Percentiles rank a stretch among this genome's conserved stretches.
These are phyloP conservation scores for Penicillium freii DNA, from an alignment of 2,329 filamentous ascomycete species.

Conservation along the genomic window DNA sequence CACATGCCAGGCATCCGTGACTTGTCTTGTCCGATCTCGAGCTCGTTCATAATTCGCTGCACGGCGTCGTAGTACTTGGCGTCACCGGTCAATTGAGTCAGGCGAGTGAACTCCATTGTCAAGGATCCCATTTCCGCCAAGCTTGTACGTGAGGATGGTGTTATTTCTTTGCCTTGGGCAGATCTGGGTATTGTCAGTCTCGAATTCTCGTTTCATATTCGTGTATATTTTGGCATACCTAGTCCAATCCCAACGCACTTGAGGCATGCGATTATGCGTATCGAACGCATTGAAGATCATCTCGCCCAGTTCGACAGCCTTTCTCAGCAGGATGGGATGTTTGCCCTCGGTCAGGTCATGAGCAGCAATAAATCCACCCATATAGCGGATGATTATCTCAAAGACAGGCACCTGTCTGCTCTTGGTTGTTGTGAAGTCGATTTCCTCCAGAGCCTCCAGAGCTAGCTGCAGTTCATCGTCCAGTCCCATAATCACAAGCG, in stretches of 20 bases:
- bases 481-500: slow-evolving; percentile 80
- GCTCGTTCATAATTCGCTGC: slow-evolving; percentile 74
- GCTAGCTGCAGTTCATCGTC: slow-evolving; percentile 77
- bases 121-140: slow-evolving; percentile 73
- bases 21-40: slow-evolving; percentile 69
- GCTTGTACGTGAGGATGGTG: slow-evolving; percentile 61
- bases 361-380: slow-evolving; percentile 80
- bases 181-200: slow-evolving; percentile 40
- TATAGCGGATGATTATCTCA: slow-evolving; percentile 86
- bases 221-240: slow-evolving; percentile 43
- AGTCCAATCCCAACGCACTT: slow-evolving; percentile 76
- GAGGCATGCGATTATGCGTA: slow-evolving; percentile 89
- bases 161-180: slow-evolving; percentile 30
- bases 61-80: slow-evolving; percentile 87
- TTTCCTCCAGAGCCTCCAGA: slow-evolving; percentile 63
- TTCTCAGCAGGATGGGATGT: slow-evolving; percentile 69
- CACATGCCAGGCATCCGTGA: slow-evolving; percentile 76
- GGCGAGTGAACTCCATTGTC: slow-evolving; percentile 84
- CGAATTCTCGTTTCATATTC: slow-evolving; percentile 22
- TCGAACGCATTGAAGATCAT: slow-evolving; percentile 81
- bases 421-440: slow-evolving; percentile 77
- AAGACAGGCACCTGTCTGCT: slow-evolving; percentile 76
- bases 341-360: slow-evolving; percentile 78
- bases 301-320: slow-evolving; percentile 77
- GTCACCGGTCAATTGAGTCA: slow-evolving; percentile 79